A percentile compares a stretch with the other conserved stretches of the same genome.
phyloP scores from a whole-genome alignment of 1,139 yeast species.

The Pichia sp. region DNA sequence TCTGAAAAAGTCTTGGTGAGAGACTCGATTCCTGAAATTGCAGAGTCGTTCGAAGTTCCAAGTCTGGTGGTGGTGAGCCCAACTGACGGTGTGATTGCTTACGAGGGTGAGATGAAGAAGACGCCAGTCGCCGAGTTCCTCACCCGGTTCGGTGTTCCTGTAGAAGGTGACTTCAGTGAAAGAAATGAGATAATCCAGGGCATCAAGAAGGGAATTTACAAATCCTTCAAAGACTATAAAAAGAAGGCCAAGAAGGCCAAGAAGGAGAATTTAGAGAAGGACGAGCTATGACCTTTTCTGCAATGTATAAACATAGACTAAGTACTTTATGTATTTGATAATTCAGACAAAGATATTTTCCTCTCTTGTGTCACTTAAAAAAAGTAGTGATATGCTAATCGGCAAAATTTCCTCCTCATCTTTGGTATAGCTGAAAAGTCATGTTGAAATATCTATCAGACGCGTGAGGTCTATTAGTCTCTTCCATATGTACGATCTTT shows the following conservation, averaged over 20 bases:
- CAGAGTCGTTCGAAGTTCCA: constrained; percentile 14
- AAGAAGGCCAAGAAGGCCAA: constrained; percentile 10
- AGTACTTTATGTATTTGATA: no score
- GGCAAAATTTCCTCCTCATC: no score
- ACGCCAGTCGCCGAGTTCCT: constrained; percentile 22
- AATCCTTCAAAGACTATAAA: constrained; percentile 23
- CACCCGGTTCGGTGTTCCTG: constrained; percentile 20
- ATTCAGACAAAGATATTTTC: no score
- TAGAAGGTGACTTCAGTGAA: constrained; percentile 28
- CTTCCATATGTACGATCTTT: neutral
- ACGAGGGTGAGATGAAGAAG: constrained; percentile 21
- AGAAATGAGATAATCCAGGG: constrained; percentile 22
- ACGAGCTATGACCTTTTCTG: constrained; percentile 18
- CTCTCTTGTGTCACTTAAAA: no score
- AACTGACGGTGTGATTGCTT: constrained; percentile 12
- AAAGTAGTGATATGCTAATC: neutral
- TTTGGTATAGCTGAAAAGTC: neutral
- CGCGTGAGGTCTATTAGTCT: neutral
- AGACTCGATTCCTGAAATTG: constrained; percentile 12
- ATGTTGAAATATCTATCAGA: neutral
- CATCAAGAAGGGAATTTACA: constrained; percentile 23
- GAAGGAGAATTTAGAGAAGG: constrained; percentile 11
- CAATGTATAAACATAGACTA: neutral
- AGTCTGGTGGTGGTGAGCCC: constrained; percentile 20
- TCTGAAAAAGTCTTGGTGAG: neutral